Conservation (phyloP, 2,329 filamentous ascomycete species). For the Fusarium robinianum region DNA sequence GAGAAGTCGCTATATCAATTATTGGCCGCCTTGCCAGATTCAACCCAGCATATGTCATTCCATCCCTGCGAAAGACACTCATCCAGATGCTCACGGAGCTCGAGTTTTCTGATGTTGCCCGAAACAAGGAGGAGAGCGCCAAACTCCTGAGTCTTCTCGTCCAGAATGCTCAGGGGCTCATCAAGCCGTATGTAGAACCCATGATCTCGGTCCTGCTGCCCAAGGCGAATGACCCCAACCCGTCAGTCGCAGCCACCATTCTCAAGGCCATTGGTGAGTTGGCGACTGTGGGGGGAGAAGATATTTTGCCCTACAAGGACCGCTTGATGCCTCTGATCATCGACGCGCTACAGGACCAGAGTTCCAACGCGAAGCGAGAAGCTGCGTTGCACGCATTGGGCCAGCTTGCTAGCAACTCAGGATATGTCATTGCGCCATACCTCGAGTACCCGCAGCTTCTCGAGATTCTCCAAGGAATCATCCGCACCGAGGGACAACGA, state of each 20-base stretch:
- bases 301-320: slow-evolving; percentile 91
- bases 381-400: slow-evolving; percentile 89
- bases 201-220: slow-evolving; percentile 95
- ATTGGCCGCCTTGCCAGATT: slow-evolving; percentile 89
- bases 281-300: slow-evolving; percentile 88
- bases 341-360: slow-evolving; percentile 90
- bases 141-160: slow-evolving; percentile 91
- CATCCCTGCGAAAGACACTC: slow-evolving; percentile 89
- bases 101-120: slow-evolving; percentile 90
- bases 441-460: slow-evolving; percentile 92
- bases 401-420: slow-evolving; percentile 91
- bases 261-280: slow-evolving; percentile 93
- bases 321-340: slow-evolving; percentile 94
- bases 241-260: slow-evolving; percentile 92
- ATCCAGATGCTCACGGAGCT: slow-evolving; percentile 96
- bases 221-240: slow-evolving; percentile 82
- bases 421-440: slow-evolving; percentile 97
- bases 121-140: slow-evolving; percentile 96
- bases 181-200: slow-evolving; percentile 95
- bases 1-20: slow-evolving; percentile 94
- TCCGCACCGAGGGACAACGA: slow-evolving; percentile 84
- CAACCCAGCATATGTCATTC: slow-evolving; percentile 97
- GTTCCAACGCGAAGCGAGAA: slow-evolving; percentile 86
- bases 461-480: slow-evolving; percentile 90
- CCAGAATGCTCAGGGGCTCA: slow-evolving; percentile 87